These are phyloP conservation scores for Plasmodium sp. DNA, from an alignment of 169 alveolate genomes.

Conservation along the genomic window DNA sequence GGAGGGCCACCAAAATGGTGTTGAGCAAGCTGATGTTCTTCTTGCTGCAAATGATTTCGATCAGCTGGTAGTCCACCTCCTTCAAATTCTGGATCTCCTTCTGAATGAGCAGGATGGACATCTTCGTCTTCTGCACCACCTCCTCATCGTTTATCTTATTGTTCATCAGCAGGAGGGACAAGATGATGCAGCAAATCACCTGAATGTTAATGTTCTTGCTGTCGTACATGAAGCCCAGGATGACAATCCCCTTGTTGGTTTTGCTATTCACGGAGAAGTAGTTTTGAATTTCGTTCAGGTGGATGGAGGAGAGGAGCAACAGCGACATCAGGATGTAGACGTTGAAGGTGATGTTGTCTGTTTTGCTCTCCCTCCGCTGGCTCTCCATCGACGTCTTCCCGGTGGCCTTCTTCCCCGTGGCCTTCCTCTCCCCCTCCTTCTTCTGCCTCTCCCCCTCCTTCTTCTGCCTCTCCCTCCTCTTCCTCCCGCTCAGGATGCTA, in stretches of 20 bases:
- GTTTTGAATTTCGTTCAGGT: constrained; percentile 35
- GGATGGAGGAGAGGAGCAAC: constrained; percentile 47
- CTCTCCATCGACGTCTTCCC: too few relatives aligned
- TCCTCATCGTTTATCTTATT: constrained; percentile 46
- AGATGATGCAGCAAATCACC: constrained; percentile 54
- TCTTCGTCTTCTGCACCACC: constrained; percentile 26
- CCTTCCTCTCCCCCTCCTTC: too few relatives aligned
- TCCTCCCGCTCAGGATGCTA: constrained; percentile 4
- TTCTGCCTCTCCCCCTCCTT: too few relatives aligned
- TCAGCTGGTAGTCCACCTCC: constrained; percentile 52
- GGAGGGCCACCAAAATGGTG: neutral
- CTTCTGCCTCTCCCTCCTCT: neutral
- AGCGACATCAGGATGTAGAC: constrained; percentile 26
- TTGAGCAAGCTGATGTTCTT: constrained; percentile 23
- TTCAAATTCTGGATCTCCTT: constrained; percentile 41
- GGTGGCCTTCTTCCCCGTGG: too few relatives aligned
- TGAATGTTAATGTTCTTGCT: constrained; percentile 58
- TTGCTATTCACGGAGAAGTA: constrained; percentile 32
- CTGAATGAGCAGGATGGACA: constrained; percentile 53
- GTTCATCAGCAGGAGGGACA: constrained; percentile 32
- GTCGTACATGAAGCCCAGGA: constrained; percentile 56
- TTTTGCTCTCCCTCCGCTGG: neutral
- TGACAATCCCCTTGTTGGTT: constrained; percentile 15
- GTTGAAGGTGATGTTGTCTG: constrained; percentile 7
- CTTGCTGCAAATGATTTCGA: constrained; percentile 65